Evolutionary conservation across 2,329 filamentous ascomycete genomes (phyloP), one percentile per base, ranked within the genome.

Genomic region (Claviceps citrina): DNA sequence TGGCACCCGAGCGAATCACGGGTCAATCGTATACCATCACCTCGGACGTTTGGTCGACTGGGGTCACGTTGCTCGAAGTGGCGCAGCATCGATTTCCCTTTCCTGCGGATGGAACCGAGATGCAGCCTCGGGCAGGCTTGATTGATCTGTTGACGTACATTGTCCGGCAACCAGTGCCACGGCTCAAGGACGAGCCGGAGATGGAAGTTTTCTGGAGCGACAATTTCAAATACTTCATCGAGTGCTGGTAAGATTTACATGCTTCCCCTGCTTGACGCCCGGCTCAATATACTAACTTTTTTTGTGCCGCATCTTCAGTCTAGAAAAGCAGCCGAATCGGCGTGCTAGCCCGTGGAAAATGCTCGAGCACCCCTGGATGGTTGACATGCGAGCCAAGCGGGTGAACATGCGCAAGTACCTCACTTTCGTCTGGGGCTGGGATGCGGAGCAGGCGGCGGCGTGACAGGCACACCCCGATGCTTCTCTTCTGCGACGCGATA

Each of bases 151-250:
- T 98, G 45, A 98, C 91, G 10, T 98, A 96, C 58, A 98, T 98
- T 56, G 91, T 98, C 33, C 79, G 85, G 49, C 91, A 98, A 59
- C 81, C 84, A 3, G 93, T 96, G 44, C 91, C 91, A 2, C 93
- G 86, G 59, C 68, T 98, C 47, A 96, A 95, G 62, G 91, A 98
- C 50, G 91, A 98, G 61, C 84, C 84, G 0, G 78, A 85, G 25
- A 84, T 82, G 49, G 79, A 80, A 43, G 93, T 98, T 49, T 81
- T 80, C 56, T 98, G 91, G 91, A 93, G 84, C 51, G 84, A 93
- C 51, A 93, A 84, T 55, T 96, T 98, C 64, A 98, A 98, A 61
- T 95, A 95, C 59, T 98, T 98, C 53, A 95, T 98, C 52, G 87
- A 95, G 64, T 95, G 87, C 75, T 96, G 91, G 89, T 96, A 74